phyloP scores from a whole-genome alignment of 176 grass and related monocot genomes.

The Aechmea fasciata region DNA sequence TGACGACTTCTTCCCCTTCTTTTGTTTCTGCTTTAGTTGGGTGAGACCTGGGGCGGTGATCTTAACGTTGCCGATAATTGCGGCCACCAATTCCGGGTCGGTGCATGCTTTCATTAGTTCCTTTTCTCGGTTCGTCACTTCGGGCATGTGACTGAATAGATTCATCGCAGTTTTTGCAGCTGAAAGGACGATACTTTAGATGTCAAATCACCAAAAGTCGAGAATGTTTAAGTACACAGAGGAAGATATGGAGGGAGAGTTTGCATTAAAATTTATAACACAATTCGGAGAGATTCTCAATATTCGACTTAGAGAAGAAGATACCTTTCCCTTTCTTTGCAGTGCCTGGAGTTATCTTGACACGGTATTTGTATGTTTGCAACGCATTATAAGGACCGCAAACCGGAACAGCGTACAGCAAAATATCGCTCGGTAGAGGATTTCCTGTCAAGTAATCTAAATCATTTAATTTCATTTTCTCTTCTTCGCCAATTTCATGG shows the following conservation, averaged over 20 bases:
- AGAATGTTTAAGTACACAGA: background rate
- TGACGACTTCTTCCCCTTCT: slow-evolving; percentile 48
- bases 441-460: slow-evolving; percentile 87
- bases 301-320: background rate
- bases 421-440: slow-evolving; percentile 69
- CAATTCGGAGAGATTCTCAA: background rate
- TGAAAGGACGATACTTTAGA: slow-evolving; percentile 24
- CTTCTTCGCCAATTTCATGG: slow-evolving; percentile 67
- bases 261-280: background rate
- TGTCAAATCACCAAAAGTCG: slow-evolving; percentile 9
- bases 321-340: slow-evolving; percentile 98
- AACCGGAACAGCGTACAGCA: slow-evolving; percentile 86
- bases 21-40: slow-evolving; percentile 78
- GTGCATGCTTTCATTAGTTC: slow-evolving; percentile 94
- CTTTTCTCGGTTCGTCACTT: slow-evolving; percentile 79
- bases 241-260: background rate
- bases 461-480: slow-evolving; percentile 83
- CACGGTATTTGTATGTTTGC: slow-evolving; percentile 92
- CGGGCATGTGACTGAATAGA: slow-evolving; percentile 62
- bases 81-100: slow-evolving; percentile 86
- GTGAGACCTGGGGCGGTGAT: slow-evolving; percentile 84
- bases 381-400: slow-evolving; percentile 83
- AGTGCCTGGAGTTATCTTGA: slow-evolving; percentile 88
- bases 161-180: slow-evolving; percentile 86
- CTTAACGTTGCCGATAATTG: slow-evolving; percentile 75